A percentile compares a stretch with the other conserved stretches of the same genome.
phyloP scores from a whole-genome alignment of 495 filamentous ascomycete genomes.

The Xylaria telfairii region DNA sequence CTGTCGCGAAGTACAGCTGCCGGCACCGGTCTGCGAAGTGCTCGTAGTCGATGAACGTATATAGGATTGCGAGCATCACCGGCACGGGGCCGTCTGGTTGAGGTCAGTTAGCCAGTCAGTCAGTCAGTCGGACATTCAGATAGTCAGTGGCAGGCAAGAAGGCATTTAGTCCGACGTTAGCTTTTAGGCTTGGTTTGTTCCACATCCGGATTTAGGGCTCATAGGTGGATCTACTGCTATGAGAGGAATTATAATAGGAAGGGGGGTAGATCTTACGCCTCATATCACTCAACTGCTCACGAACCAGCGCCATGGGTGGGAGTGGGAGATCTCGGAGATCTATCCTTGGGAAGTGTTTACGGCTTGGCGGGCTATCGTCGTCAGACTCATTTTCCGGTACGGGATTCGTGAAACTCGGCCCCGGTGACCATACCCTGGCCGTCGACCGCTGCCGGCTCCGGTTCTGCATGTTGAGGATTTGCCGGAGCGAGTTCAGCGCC shows the following conservation, averaged over 20 bases:
- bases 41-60: constrained; percentile 53
- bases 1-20: constrained; percentile 64
- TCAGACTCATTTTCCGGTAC: constrained; percentile 13
- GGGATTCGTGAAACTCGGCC: constrained; percentile 18
- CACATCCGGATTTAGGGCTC: too few relatives aligned
- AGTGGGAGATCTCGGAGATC: constrained; percentile 58
- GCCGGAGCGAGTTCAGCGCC: constrained; percentile 62
- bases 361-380: background rate
- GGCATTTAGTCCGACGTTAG: background rate
- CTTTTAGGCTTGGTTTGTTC: background rate
- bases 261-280: constrained; percentile 39
- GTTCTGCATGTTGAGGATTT: constrained; percentile 60
- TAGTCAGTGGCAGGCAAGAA: too few relatives aligned
- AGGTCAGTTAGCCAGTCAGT: background rate
- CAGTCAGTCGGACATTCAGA: background rate
- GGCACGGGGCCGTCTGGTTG: constrained; percentile 41
- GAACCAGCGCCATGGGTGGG: constrained; percentile 60
- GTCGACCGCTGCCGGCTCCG: constrained; percentile 30
- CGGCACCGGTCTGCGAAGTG: constrained; percentile 65
- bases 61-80: constrained; percentile 47
- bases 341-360: constrained; percentile 47
- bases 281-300: constrained; percentile 56
- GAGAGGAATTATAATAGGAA: background rate
- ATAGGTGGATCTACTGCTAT: background rate
- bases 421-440: constrained; percentile 9